Base-by-base conservation (phyloP, 176 grass and related monocot genomes). In the Rhipidocladum racemiflorum region DNA sequence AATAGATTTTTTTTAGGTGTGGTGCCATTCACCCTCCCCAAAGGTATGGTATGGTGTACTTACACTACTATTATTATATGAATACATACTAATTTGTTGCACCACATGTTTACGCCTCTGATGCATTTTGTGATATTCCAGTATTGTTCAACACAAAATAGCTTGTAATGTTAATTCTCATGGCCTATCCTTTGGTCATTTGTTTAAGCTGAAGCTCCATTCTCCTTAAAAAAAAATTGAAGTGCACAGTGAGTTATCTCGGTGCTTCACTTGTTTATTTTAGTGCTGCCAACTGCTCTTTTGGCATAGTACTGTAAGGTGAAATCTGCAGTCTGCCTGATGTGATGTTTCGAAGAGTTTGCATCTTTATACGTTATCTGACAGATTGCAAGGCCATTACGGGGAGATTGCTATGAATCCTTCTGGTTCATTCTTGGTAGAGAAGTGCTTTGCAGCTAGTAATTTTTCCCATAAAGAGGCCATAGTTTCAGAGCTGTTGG, bases 351-450 rank as follows among this genome's bases (percentile, higher is more conserved):
- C 65, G 15, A 68, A 42, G 32, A 40, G 9, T 61, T 38, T 34
- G 17, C n/a, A 53, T 30, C 4, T 18, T 72, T 25, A 48, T 54
- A 16, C 68, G 12, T 88, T 38, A 61, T 70, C 51, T 88, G 66
- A 32, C 79, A 98, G 95, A 85, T 85, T 98, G 44, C 90, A 80
- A 86, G 88, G 87, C 18, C 84, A 93, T 79, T 94, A 87, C 65
- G 92, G n/a, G n/a, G n/a, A n/a, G n/a, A n/a, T n/a, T n/a, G n/a
- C n/a, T n/a, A n/a, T n/a, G n/a, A n/a, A n/a, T n/a, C n/a, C n/a
- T n/a, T n/a, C n/a, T n/a, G n/a, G n/a, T n/a, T n/a, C n/a, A n/a
- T n/a, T n/a, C n/a, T n/a, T n/a, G n/a, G n/a, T n/a, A n/a, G n/a
- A n/a, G n/a, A n/a, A n/a, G n/a, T n/a, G n/a, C n/a, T n/a, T n/a